Evolutionary conservation across 805 yeast species (phyloP).

Genomic region (Kregervanrija delftensis): DNA sequence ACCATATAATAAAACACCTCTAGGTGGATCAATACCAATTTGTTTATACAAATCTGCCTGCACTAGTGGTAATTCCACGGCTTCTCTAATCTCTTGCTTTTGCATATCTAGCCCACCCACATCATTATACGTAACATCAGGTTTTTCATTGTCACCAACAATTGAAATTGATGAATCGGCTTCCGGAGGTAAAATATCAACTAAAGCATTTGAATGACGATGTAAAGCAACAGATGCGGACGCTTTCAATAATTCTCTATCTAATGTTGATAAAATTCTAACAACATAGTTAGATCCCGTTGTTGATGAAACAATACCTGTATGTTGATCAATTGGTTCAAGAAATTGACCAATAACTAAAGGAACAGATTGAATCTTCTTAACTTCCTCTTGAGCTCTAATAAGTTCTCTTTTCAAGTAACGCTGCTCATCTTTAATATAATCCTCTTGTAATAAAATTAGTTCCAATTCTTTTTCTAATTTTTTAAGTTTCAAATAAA

Average conservation of each 20-base stretch:
- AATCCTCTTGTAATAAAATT: constrained; percentile 84
- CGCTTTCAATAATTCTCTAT: constrained; percentile 89
- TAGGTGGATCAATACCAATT: constrained; percentile 98
- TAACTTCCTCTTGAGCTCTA: constrained; percentile 97
- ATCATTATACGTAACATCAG: constrained; percentile 90
- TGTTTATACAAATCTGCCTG: constrained; percentile 95
- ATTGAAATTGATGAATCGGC: constrained; percentile 95
- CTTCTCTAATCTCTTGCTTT: constrained; percentile 97
- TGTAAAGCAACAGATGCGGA: constrained; percentile 95
- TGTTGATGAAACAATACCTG: constrained; percentile 95
- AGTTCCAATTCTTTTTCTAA: constrained; percentile 87
- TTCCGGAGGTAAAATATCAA: constrained; percentile 96
- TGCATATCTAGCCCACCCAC: constrained; percentile 99
- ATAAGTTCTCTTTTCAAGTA: constrained; percentile 90
- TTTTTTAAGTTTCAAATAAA: constrained; percentile 77
- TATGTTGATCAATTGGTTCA: constrained; percentile 94
- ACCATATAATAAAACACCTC: constrained; percentile 96
- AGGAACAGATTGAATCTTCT: constrained; percentile 95
- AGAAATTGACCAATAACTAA: constrained; percentile 96
- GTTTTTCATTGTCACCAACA: constrained; percentile 89
- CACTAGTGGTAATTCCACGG: constrained; percentile 92
- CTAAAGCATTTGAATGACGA: constrained; percentile 96
- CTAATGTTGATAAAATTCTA: constrained; percentile 87
- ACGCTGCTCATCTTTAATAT: constrained; percentile 96
- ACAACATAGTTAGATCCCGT: constrained; percentile 98